Percentiles rank a stretch among this genome's conserved stretches.
phyloP scores from a whole-genome alignment of 345 rosid species.

The Noccaea caerulescens region DNA sequence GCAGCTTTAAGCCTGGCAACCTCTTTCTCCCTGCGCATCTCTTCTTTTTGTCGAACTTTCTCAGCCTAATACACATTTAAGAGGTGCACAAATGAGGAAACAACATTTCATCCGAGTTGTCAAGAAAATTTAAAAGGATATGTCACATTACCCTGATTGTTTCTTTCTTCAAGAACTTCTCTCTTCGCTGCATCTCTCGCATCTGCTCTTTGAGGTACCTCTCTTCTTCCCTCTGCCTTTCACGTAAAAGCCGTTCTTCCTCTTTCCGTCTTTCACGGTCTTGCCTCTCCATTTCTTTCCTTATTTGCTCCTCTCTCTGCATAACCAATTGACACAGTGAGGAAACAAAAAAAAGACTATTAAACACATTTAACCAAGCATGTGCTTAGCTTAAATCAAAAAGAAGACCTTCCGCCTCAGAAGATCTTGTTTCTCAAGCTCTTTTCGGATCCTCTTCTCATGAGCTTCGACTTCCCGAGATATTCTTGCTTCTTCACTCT shows the following conservation, averaged over 20 bases:
- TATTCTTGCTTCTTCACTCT: conserved; percentile 89
- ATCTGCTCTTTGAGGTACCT: conserved; percentile 75
- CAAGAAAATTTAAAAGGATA: conserved; percentile 22
- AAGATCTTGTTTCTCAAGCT: conserved; percentile 85
- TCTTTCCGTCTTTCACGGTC: conserved; percentile 94
- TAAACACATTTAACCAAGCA: conserved; percentile 15
- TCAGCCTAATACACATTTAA: conserved; percentile 57
- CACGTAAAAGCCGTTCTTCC: conserved; percentile 86
- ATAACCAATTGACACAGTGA: conserved; percentile 27
- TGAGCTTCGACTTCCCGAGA: conserved; percentile 87
- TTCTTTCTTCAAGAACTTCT: conserved; percentile 83
- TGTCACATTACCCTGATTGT: conserved; percentile 64
- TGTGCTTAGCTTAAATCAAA: conserved; percentile 33
- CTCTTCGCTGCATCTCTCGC: conserved; percentile 87
- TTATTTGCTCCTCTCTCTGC: conserved; percentile 81
- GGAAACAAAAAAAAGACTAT: background rate
- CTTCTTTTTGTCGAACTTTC: conserved; percentile 84
- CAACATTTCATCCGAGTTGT: conserved; percentile 17
- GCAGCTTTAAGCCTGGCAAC: conserved; percentile 89
- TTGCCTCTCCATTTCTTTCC: conserved; percentile 84
- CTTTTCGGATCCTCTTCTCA: conserved; percentile 81
- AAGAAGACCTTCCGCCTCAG: conserved; percentile 75
- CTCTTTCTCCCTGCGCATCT: conserved; percentile 75
- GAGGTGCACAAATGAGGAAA: conserved; percentile 22
- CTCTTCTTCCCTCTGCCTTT: conserved; percentile 93